Percentiles rank a stretch among this genome's conserved stretches.
phyloP scores from a whole-genome alignment of 1,284 basidiomycete genomes.

The Ganoderma leucocontextum region DNA sequence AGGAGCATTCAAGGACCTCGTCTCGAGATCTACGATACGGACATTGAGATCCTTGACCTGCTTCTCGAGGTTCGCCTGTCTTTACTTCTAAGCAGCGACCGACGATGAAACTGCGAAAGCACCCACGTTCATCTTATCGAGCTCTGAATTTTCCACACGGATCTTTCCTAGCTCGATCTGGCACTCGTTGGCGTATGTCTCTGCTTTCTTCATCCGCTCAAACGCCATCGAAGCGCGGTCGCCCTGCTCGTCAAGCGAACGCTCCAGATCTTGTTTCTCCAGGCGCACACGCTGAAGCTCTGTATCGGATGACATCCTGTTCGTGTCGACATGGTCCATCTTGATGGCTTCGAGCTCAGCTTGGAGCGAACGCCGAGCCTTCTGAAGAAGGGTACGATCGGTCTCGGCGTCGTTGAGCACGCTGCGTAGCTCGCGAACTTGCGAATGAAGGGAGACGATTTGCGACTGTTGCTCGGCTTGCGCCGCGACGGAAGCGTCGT shows the following conservation, averaged over 20 bases:
- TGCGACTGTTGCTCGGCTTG: conserved; percentile 86
- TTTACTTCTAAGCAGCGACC: conserved; percentile 10
- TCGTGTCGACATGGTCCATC: conserved; percentile 75
- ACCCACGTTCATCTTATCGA: conserved; percentile 81
- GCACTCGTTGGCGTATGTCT: conserved; percentile 76
- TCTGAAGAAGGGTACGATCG: conserved; percentile 80
- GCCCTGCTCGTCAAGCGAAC: conserved; percentile 80
- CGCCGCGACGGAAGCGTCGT: conserved; percentile 75
- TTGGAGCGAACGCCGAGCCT: conserved; percentile 83
- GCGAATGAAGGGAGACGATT: conserved; percentile 83
- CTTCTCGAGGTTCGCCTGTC: conserved; percentile 81
- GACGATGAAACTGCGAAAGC: conserved; percentile 10
- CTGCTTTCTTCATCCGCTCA: conserved; percentile 84
- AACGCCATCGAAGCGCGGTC: conserved; percentile 77
- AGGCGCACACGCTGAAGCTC: conserved; percentile 79
- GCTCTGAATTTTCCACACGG: conserved; percentile 78
- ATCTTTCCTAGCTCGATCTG: conserved; percentile 79
- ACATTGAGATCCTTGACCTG: conserved; percentile 85
- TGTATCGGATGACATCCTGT: conserved; percentile 74
- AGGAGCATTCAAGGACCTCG: conserved; percentile 74
- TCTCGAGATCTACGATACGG: conserved; percentile 83
- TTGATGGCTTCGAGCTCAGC: conserved; percentile 84
- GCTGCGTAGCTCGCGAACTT: conserved; percentile 83
- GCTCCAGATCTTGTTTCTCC: conserved; percentile 82
- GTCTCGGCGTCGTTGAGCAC: conserved; percentile 87